Percentiles rank a stretch among this genome's conserved stretches.
phyloP scores from a whole-genome alignment of 2,329 filamentous ascomycete species.

The Juglanconis oblonga region DNA sequence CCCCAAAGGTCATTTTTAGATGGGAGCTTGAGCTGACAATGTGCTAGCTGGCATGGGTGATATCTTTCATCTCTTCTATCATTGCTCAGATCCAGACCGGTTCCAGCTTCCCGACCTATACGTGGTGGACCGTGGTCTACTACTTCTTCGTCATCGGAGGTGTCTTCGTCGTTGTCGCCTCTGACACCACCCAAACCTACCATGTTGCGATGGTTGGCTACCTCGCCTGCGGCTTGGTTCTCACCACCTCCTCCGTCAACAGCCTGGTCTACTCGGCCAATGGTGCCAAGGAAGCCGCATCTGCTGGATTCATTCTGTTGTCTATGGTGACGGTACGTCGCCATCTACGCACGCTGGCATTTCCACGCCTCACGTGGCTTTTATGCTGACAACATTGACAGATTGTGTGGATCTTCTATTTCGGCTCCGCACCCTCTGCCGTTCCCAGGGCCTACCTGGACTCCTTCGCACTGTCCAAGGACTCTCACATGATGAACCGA shows the following conservation, averaged over 20 bases:
- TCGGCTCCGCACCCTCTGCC: slow-evolving; percentile 86
- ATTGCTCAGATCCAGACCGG: slow-evolving; percentile 59
- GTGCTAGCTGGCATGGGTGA: slow-evolving; percentile 84
- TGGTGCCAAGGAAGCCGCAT: slow-evolving; percentile 77
- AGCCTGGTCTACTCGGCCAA: slow-evolving; percentile 74
- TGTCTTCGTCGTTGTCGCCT: slow-evolving; percentile 78
- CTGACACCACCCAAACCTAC: slow-evolving; percentile 82
- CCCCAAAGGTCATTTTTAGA: slow-evolving; percentile 6
- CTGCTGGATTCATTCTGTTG: slow-evolving; percentile 88
- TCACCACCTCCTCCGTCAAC: slow-evolving; percentile 84
- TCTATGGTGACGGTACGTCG: slow-evolving; percentile 83
- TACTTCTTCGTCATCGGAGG: slow-evolving; percentile 80
- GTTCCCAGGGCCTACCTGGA: slow-evolving; percentile 88
- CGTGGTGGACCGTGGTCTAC: slow-evolving; percentile 89
- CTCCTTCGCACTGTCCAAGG: slow-evolving; percentile 92
- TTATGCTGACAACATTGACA: slow-evolving; percentile 34
- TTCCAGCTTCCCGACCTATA: slow-evolving; percentile 72
- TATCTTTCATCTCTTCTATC: slow-evolving; percentile 83
- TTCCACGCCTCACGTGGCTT: background rate
- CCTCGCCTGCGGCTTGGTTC: slow-evolving; percentile 75
- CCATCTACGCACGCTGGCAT: background rate
- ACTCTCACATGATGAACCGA: slow-evolving; percentile 64
- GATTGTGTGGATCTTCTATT: slow-evolving; percentile 99
- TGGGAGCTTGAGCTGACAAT: slow-evolving; percentile 20
- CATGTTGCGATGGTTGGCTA: slow-evolving; percentile 90